A percentile compares a stretch with the other conserved stretches of the same genome.
These are phyloP conservation scores for Chamaenerion angustifolium DNA, from an alignment of 345 rosid species.

Conservation along the genomic window DNA sequence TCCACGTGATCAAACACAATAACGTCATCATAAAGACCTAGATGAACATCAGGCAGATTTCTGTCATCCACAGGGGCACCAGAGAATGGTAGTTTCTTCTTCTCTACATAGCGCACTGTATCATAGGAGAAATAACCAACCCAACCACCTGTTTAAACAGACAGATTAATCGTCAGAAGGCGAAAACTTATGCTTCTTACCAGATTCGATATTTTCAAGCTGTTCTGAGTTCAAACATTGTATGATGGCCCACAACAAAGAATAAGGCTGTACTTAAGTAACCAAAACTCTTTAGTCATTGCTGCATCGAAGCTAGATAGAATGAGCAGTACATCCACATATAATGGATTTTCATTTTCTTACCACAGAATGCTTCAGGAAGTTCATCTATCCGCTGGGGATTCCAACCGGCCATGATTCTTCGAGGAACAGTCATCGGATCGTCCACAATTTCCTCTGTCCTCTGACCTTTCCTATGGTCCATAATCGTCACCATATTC, in stretches of 20 bases:
- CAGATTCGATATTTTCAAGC: neutral
- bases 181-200: neutral
- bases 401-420: constrained; percentile 69
- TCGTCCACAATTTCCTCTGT: constrained; percentile 76
- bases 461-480: constrained; percentile 46
- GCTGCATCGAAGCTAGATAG: neutral
- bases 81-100: constrained; percentile 68
- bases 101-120: constrained; percentile 79
- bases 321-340: neutral
- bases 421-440: constrained; percentile 78
- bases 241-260: too few species aligned
- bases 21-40: constrained; percentile 82
- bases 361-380: constrained; percentile 83
- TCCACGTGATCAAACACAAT: constrained; percentile 86
- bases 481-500: constrained; percentile 69
- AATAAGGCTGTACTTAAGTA: neutral
- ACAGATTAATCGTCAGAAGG: neutral
- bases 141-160: constrained; percentile 66
- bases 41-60: constrained; percentile 83
- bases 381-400: constrained; percentile 76
- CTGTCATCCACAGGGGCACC: constrained; percentile 73
- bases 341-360: constrained; percentile 8
- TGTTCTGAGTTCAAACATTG: neutral
- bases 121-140: constrained; percentile 94
- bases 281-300: neutral